Percentiles rank a stretch among this genome's conserved stretches.
These are phyloP conservation scores for Zasmidium angulare DNA, from an alignment of 2,329 filamentous ascomycete species.

Conservation along the genomic window DNA sequence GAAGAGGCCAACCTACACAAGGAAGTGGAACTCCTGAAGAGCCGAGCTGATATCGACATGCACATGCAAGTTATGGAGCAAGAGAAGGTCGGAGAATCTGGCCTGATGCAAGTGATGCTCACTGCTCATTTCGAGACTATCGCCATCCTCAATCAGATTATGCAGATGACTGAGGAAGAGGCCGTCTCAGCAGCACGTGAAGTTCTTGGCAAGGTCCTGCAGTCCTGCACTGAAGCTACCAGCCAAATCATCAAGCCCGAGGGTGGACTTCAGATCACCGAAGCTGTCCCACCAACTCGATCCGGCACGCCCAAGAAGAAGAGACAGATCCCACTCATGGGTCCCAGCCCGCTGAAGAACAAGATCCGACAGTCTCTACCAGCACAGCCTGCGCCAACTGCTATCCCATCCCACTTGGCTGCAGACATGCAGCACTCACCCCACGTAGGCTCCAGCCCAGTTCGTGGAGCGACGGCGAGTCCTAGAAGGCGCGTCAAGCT, in stretches of 20 bases:
- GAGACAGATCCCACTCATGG: conserved; percentile 50
- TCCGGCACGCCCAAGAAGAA: conserved; percentile 74
- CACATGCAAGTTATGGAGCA: conserved; percentile 76
- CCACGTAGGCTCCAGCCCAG: conserved; percentile 23
- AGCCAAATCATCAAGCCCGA: conserved; percentile 90
- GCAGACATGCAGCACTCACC: conserved; percentile 21
- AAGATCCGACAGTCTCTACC: conserved; percentile 37
- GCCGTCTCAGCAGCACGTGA: conserved; percentile 76
- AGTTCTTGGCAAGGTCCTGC: conserved; percentile 74
- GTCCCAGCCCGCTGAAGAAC: conserved; percentile 49
- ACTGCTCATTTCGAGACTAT: conserved; percentile 92
- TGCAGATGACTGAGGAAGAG: conserved; percentile 78
- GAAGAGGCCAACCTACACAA: conserved; percentile 70
- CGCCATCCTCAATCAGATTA: conserved; percentile 75
- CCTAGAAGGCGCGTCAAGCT: conserved; percentile 73
- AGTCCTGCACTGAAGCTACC: conserved; percentile 70
- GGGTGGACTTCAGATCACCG: conserved; percentile 61
- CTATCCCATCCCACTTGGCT: conserved; percentile 28
- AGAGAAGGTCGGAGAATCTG: conserved; percentile 76
- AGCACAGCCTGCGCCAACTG: conserved; percentile 6
- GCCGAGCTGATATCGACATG: conserved; percentile 77
- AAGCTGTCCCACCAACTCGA: conserved; percentile 69
- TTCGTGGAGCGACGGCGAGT: conserved; percentile 61
- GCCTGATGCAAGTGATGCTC: conserved; percentile 77
- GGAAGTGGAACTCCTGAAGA: conserved; percentile 83